phyloP scores from a whole-genome alignment of 164 flowering plant genomes.

The Euptelea pleiosperma region DNA sequence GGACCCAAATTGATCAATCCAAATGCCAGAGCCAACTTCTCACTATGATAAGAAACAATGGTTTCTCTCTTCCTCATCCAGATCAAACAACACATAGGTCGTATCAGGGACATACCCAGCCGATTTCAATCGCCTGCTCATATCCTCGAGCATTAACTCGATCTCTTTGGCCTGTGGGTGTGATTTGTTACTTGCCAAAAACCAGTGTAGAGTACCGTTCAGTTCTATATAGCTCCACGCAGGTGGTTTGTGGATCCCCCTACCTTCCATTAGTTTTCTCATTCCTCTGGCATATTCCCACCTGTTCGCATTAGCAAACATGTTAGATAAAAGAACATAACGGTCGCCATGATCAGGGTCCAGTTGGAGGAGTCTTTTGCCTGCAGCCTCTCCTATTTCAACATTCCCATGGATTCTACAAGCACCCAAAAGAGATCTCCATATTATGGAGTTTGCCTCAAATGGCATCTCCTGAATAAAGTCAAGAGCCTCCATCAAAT shows the following conservation, averaged over 20 bases:
- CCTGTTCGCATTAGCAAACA: constrained; percentile 20
- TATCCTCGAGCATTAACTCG: constrained; percentile 19
- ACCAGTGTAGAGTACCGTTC: constrained; percentile 26
- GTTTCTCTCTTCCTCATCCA: constrained; percentile 28
- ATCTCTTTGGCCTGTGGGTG: constrained; percentile 25
- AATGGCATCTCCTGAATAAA: constrained; percentile 29
- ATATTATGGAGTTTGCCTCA: constrained; percentile 23
- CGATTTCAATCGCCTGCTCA: constrained; percentile 20
- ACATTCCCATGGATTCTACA: constrained; percentile 28
- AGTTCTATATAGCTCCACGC: constrained; percentile 37
- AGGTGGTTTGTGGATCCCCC: constrained; percentile 29
- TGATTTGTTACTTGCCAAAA: constrained; percentile 28
- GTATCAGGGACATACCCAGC: constrained; percentile 21
- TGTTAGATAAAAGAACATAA: constrained; percentile 29
- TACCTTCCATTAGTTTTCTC: constrained; percentile 27
- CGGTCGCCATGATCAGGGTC: constrained; percentile 29
- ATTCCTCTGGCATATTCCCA: constrained; percentile 33
- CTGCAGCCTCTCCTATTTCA: constrained; percentile 24
- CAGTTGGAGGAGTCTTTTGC: constrained; percentile 23
- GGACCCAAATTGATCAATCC: constrained; percentile 23
- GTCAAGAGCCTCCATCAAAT: constrained; percentile 28
- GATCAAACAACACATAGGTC: constrained; percentile 22
- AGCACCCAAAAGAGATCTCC: constrained; percentile 35
- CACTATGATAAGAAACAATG: constrained; percentile 25
- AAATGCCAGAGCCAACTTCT: constrained; percentile 29